Evolutionary conservation across 2,329 filamentous ascomycete genomes (phyloP), one percentile per base, ranked within the genome.

Genomic region (Fusarium begoniae): DNA sequence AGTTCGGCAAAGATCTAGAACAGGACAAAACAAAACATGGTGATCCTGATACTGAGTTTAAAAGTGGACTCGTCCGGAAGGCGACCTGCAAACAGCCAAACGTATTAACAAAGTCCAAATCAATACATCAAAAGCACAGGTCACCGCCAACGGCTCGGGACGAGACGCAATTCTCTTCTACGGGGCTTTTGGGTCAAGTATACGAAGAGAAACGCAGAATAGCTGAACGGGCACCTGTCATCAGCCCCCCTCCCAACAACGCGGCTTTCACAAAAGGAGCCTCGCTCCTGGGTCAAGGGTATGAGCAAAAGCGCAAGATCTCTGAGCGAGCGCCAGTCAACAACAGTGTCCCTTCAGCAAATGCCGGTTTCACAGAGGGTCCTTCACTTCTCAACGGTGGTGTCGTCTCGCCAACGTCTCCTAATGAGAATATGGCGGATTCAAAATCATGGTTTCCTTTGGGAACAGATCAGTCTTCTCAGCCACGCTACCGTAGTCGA

Each of bases 191-290:
- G 12, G 88, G 85, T 43, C 82, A 84, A 18, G 79, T 78, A 13
- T 88, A 88, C 63, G 84, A 78, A 45, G 63, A 87, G 45, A 85
- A 85, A 76, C 85, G 86, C 54, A 87, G 83, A 71, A 75, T 73
- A 32, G 66, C 69, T 18, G 70, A 73, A 37, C 66, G 68, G 40
- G 85, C 47, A n/a, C 73, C 79, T 37, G 57, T 58, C 43, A 35
- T 81, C 43, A 51, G 85, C 69, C 81, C 67, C 17, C 43, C 45
- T 32, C 70, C 71, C 48, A 65, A 72, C 12, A 80, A 81, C 17
- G 74, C 79, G 38, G 78, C 88, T 15, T 91, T 91, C 76, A 89
- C 84, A 8, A 84, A 87, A 13, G 90, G 89, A 0, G 86, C 89
- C 4, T 90, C 87, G 14, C 84, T 92, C 5, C 78, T 92, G 26